Evolutionary conservation across 495 filamentous ascomycete species (phyloP), one percentile per base, ranked within the genome.

Genomic region (Penicillium alfredii): DNA sequence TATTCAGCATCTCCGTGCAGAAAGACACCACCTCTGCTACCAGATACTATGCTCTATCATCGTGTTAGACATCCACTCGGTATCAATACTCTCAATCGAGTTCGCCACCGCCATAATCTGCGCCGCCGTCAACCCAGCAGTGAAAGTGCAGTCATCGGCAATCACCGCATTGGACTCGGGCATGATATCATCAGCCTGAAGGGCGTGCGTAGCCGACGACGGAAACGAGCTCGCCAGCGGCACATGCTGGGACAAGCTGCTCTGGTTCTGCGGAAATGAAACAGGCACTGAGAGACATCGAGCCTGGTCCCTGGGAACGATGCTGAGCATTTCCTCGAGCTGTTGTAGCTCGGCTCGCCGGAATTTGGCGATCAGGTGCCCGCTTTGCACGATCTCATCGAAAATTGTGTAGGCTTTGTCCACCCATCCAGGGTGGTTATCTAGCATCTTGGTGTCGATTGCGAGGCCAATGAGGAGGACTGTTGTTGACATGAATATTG

Each of bases 311-410:
- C 49, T 29, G 13, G 48, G 40, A 21, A 63, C 45, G 17, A 53
- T 55, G 21, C 44, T 47, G 19, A 68, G 28, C 5, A 58, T 42
- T 8, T 58, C 49, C 18, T 52, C 48, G n/a, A 68, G 44, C 10
- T 58, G 58, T n/a, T 64, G 56, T 1, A 68, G 43, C 17, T 68
- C 64, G n/a, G 51, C 44, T 34, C 55, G 53, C 7, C 61, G 55
- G 28, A 58, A 60, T n/a, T 37, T 54, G 2, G 65, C 63, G 25
- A 69, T 54, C 2, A 53, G 44, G 31, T 67, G 67, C 4, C 66
- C 63, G 13, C 54, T 50, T 24, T 54, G 45, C 31, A 65, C 60
- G 44, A 70, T 68, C 21, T 67, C 66, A 30, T 65, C 63, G 19
- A 70, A 57, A 16, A 69, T 58, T 15, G 45, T 13, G 31, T 60